Conservation (phyloP, 352 stramenopile species). For the Globisporangium echinulatum region DNA sequence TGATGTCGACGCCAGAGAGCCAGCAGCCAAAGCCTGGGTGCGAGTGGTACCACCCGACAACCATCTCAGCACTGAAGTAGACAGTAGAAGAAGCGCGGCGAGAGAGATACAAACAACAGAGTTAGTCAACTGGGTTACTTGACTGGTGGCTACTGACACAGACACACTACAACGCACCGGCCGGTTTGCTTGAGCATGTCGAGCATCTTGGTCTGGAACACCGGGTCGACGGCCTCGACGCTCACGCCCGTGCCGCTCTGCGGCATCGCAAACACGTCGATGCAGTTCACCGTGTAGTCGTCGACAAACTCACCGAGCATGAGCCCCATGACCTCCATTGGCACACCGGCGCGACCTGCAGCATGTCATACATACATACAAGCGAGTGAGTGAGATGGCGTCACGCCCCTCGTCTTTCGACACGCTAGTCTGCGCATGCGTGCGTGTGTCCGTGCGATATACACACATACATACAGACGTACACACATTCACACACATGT, state of each 20-base stretch:
- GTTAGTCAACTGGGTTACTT: too few species aligned
- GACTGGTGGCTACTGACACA: background rate
- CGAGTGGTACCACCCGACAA: constrained; percentile 98
- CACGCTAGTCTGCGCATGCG: too few species aligned
- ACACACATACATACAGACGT: too few species aligned
- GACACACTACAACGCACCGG: constrained; percentile 23
- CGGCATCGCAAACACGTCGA: constrained; percentile 99
- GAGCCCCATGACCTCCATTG: constrained; percentile 99
- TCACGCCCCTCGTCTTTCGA: background rate
- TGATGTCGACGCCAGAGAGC: constrained; percentile 99
- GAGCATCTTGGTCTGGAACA: constrained; percentile 99
- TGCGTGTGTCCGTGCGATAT: too few species aligned
- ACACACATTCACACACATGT: constrained; percentile 1
- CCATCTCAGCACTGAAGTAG: constrained; percentile 78
- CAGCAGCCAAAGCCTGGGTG: constrained; percentile 99
- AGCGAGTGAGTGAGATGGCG: background rate
- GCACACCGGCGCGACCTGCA: constrained; percentile 92
- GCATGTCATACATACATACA: too few species aligned
- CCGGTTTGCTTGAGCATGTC: constrained; percentile 99
- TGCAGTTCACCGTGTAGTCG: constrained; percentile 99
- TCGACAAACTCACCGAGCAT: constrained; percentile 99
- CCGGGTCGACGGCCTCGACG: constrained; percentile 98
- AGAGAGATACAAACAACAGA: constrained; percentile 1
- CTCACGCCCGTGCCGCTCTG: constrained; percentile 94
- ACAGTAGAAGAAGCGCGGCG: background rate